Percentiles rank a stretch among this genome's conserved stretches.
Evolutionary conservation across 345 rosid genomes (phyloP).

Genomic region (Salix dunnii): DNA sequence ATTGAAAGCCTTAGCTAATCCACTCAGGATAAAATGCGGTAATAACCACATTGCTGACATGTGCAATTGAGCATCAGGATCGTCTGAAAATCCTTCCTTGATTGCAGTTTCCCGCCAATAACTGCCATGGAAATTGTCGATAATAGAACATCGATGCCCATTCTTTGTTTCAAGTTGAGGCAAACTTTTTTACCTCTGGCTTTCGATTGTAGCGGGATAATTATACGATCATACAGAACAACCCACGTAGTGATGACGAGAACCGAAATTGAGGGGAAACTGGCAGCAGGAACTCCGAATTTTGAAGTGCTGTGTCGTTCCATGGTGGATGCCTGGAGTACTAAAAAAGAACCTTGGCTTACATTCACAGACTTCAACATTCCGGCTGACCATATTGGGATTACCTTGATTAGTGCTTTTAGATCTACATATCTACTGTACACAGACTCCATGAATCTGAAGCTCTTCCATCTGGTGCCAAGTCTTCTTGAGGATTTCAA

Average conservation of each 20-base stretch:
- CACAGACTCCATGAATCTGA: constrained; percentile 43
- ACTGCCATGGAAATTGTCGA: no score
- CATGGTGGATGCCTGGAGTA: constrained; percentile 66
- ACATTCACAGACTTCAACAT: constrained; percentile 52
- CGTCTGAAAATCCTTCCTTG: constrained; percentile 42
- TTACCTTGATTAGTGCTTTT: constrained; percentile 38
- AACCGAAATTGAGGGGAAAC: constrained; percentile 50
- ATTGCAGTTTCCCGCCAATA: no score
- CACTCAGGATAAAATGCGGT: constrained; percentile 54
- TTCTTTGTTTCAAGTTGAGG: no score
- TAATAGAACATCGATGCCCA: no score
- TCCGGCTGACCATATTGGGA: constrained; percentile 37
- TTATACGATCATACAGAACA: constrained; percentile 58
- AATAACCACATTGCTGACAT: constrained; percentile 77
- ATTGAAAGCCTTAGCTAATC: constrained; percentile 64
- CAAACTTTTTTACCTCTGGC: no score
- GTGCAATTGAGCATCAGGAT: no score
- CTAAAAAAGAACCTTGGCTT: constrained; percentile 52
- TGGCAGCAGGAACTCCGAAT: constrained; percentile 70
- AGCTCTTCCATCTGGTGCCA: constrained; percentile 19
- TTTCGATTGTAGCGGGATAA: constrained; percentile 11
- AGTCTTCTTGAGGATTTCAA: constrained; percentile 39
- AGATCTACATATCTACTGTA: constrained; percentile 54
- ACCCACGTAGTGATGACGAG: constrained; percentile 51
- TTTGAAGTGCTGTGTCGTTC: constrained; percentile 50